These are phyloP conservation scores for Rhodotorula sp. DNA, from an alignment of 1,284 basidiomycete species.

Conservation along the genomic window DNA sequence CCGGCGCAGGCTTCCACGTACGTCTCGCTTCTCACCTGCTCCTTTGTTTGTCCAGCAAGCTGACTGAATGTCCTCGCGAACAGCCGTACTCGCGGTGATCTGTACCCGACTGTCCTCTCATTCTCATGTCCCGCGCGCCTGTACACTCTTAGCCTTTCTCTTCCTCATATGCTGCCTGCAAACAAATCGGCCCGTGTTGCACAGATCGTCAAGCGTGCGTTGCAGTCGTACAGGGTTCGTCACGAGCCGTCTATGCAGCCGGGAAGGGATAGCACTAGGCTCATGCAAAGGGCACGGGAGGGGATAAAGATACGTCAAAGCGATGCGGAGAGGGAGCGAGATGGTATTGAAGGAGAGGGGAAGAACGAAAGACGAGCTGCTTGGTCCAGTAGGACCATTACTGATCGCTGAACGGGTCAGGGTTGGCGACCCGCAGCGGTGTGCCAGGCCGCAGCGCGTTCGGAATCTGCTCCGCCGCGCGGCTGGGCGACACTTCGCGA, in stretches of 20 bases:
- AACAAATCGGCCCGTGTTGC: too few relatives aligned
- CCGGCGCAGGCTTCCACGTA: slow-evolving; percentile 35
- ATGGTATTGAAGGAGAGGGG: background rate
- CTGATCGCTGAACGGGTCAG: slow-evolving; percentile 25
- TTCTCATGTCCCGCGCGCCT: background rate
- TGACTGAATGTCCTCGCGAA: background rate
- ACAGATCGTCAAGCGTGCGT: too few relatives aligned
- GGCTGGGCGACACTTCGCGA: background rate
- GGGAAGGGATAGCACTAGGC: too few relatives aligned
- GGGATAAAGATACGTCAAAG: too few relatives aligned
- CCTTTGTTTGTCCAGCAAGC: background rate
- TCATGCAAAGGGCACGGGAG: too few relatives aligned
- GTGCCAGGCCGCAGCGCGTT: slow-evolving; percentile 19
- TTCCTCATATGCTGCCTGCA: background rate
- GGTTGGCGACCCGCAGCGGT: slow-evolving; percentile 22
- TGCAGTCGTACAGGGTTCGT: too few relatives aligned
- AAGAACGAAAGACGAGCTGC: background rate
- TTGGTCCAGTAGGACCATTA: background rate
- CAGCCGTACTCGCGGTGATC: slow-evolving; percentile 39
- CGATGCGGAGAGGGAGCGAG: background rate
- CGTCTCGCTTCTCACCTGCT: background rate
- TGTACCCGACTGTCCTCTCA: background rate
- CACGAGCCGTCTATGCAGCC: too few relatives aligned
- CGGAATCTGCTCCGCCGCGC: background rate
- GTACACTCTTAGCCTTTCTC: background rate